These are phyloP conservation scores for Teratosphaeria epicoccoides DNA, from an alignment of 2,329 filamentous ascomycete species.

Conservation along the genomic window DNA sequence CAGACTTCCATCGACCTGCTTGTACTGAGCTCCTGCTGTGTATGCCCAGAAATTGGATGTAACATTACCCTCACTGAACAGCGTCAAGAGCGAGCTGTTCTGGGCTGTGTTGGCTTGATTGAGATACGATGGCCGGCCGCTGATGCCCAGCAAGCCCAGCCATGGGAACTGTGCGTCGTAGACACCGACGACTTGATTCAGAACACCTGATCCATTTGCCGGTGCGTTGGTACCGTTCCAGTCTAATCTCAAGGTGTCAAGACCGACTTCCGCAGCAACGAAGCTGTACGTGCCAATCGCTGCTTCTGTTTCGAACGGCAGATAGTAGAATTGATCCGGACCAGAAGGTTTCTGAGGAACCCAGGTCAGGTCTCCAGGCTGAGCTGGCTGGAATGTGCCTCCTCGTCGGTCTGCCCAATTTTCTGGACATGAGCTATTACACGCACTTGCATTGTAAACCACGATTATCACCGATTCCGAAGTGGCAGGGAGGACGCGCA, in stretches of 20 bases:
- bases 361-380: not conserved
- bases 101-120: not conserved
- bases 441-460: not conserved
- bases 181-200: not conserved
- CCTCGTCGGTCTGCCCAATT: not conserved
- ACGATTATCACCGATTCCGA: not conserved
- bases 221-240: not conserved
- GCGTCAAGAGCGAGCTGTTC: not conserved
- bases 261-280: not conserved
- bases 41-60: constrained; percentile 15
- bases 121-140: not conserved
- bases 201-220: not conserved
- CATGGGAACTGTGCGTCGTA: not conserved
- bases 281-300: not conserved
- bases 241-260: not conserved
- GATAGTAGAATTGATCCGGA: not conserved
- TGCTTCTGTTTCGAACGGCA: constrained; percentile 1
- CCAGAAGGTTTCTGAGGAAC: not conserved
- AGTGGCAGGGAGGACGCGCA: constrained; percentile 1
- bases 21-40: constrained; percentile 20
- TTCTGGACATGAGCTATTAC: not conserved
- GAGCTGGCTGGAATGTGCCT: not conserved
- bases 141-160: constrained; percentile 3
- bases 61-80: not conserved
- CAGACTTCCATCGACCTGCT: constrained; percentile 1